Percentiles rank a stretch among this genome's conserved stretches.
Conservation (phyloP, 1,284 basidiomycete species). For the Leccinum laetum region DNA sequence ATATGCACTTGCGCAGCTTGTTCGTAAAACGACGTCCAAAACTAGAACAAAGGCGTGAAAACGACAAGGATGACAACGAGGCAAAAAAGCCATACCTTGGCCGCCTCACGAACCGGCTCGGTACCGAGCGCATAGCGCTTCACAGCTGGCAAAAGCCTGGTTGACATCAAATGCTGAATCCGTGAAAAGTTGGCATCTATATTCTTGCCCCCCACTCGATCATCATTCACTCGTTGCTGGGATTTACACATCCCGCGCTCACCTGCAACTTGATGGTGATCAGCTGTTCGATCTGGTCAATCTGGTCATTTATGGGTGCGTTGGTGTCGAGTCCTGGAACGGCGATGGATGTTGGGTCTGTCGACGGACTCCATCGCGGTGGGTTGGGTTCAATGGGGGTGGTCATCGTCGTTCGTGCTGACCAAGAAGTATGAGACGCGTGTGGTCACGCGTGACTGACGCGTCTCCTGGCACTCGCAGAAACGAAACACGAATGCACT, state of each 20-base stretch:
- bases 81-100: constrained; percentile 54
- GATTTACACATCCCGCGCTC: neutral
- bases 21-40: constrained; percentile 97
- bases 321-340: constrained; percentile 77
- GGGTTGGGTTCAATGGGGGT: constrained; percentile 47
- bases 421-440: constrained; percentile 10
- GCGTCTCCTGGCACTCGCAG: constrained; percentile 2
- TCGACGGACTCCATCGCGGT: constrained; percentile 64
- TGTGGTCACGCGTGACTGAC: constrained; percentile 26
- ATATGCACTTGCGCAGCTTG: constrained; percentile 86
- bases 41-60: constrained; percentile 44
- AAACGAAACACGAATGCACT: neutral
- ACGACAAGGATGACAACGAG: neutral
- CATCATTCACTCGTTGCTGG: constrained; percentile 10
- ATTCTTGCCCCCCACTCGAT: constrained; percentile 51
- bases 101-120: constrained; percentile 86
- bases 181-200: constrained; percentile 93
- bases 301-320: constrained; percentile 79
- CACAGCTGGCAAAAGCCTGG: constrained; percentile 81
- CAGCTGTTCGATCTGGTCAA: constrained; percentile 94
- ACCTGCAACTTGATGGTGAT: constrained; percentile 89
- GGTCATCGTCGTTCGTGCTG: constrained; percentile 19
- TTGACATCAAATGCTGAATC: constrained; percentile 86
- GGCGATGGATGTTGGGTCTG: constrained; percentile 60
- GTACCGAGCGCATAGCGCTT: constrained; percentile 87